These are phyloP conservation scores for Meyerozyma sp. DNA, from an alignment of 1,139 yeast genomes.

Conservation along the genomic window DNA sequence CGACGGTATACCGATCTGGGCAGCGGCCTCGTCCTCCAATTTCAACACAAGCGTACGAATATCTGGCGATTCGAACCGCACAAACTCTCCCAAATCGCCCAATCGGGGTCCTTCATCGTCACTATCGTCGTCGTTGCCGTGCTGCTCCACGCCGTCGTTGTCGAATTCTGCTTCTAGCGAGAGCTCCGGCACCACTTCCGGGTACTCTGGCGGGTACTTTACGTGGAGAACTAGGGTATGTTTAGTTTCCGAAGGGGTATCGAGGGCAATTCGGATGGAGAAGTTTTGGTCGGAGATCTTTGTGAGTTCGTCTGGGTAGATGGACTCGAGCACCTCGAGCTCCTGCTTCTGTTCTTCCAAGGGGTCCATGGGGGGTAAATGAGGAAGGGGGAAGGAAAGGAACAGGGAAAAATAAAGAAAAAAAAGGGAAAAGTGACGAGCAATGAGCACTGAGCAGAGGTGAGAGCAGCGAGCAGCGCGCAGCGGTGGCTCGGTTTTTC, in stretches of 20 bases:
- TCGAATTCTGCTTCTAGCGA: slow-evolving; percentile 39
- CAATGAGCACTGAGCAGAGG: too few species aligned
- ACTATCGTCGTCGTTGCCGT: slow-evolving; percentile 37
- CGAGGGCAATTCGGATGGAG: slow-evolving; percentile 46
- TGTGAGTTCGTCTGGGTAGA: slow-evolving; percentile 83
- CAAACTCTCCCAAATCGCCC: slow-evolving; percentile 51
- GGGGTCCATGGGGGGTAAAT: slow-evolving; percentile 49
- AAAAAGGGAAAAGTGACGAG: too few species aligned
- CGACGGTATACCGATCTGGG: slow-evolving; percentile 83
- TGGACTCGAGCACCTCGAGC: slow-evolving; percentile 77
- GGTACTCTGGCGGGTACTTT: slow-evolving; percentile 67
- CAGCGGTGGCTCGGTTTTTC: too few species aligned
- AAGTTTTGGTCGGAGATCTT: slow-evolving; percentile 40
- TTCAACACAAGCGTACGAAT: slow-evolving; percentile 32
- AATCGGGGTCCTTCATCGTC: slow-evolving; percentile 38
- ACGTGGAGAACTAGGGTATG: slow-evolving; percentile 52
- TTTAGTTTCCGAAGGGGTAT: slow-evolving; percentile 50
- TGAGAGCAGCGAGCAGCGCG: too few species aligned
- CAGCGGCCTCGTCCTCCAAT: slow-evolving; percentile 60
- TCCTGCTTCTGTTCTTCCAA: slow-evolving; percentile 75
- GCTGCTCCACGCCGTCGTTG: slow-evolving; percentile 20
- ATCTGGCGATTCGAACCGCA: slow-evolving; percentile 47
- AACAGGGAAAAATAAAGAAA: too few species aligned
- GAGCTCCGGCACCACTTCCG: slow-evolving; percentile 61
- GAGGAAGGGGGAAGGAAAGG: too few species aligned